Conservation (phyloP, 306 rosid genomes). For the Castanea crenata region DNA sequence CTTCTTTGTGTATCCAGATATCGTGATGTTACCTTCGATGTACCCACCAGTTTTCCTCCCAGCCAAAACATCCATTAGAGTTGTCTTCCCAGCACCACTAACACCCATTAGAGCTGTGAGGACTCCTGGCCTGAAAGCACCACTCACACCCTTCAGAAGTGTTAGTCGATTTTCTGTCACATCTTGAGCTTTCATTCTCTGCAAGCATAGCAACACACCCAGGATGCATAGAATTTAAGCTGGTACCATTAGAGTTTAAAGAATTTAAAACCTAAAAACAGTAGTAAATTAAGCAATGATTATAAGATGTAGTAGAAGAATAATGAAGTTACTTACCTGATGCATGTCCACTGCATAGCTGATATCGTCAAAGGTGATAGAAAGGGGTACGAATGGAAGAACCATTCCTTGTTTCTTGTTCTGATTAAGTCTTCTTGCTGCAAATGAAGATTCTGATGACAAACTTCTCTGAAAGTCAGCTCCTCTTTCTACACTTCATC, state of each 20-base stretch:
- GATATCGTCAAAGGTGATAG: conserved; percentile 75
- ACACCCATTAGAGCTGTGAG: conserved; percentile 87
- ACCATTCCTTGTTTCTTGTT: conserved; percentile 56
- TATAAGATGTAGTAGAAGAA: too few species aligned
- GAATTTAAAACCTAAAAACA: too few species aligned
- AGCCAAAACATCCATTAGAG: conserved; percentile 86
- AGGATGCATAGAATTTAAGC: too few species aligned
- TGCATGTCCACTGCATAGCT: conserved; percentile 84
- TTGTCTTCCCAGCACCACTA: conserved; percentile 91
- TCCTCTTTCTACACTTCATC: too few species aligned
- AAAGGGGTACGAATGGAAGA: conserved; percentile 83
- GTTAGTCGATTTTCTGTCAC: conserved; percentile 36
- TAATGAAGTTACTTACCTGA: conserved; percentile 18
- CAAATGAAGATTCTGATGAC: conserved; percentile 1
- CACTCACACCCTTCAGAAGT: conserved; percentile 75
- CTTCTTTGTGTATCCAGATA: conserved; percentile 69
- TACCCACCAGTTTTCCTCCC: conserved; percentile 88
- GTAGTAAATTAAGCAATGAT: too few species aligned
- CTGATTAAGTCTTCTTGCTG: conserved; percentile 12
- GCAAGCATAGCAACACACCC: not conserved
- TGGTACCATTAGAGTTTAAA: too few species aligned
- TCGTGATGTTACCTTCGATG: conserved; percentile 52
- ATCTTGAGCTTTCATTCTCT: conserved; percentile 51
- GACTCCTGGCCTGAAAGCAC: conserved; percentile 85
- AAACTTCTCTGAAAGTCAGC: conserved; percentile 20